Base-by-base conservation (phyloP, 768 basidiomycete genomes). In the Phanerodontia chrysosporium region DNA sequence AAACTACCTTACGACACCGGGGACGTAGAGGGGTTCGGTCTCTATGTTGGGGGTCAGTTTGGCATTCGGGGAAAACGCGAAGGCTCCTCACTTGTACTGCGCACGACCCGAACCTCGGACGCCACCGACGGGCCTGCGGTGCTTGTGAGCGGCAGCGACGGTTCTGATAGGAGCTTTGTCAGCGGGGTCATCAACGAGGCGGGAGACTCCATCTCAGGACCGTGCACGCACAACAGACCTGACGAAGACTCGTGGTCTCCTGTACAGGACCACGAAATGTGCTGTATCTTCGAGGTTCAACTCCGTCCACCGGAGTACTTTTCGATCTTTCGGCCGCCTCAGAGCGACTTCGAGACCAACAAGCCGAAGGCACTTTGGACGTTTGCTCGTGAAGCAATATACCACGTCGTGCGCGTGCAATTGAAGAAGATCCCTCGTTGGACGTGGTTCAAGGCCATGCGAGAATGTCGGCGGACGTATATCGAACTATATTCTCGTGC, bases 331-430 rank as follows among this genome's bases (percentile, higher is more conserved):
- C 49, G 59, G 21, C 54, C 55, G 6, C 46, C 45, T 8, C 22
- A 39, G 22, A 24, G 36, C 24, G 28, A 28, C 4, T 51, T 51
- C 28, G 35, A 35, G 18, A 21, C 9, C 5, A 61, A 45, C 45
- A 35, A 51, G 36, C 3, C 16, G 8, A 25, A 44, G 1, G 54
- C 49, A 5, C 57, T 58, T 6, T 62, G 61, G 61, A 32, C 21
- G 10, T 48, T 62, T 32, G 61, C 52, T 16, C 21, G 45, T 52
- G 55, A 54, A 27, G 27, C 45, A 13, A 35, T 51, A 1, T 6
- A 58, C 7, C 48, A 49, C 14, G 30, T 16, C 21, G 49, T 51
- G 5, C 57, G 57, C 21, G 52, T 35, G 21, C 27, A 36, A 6
- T n/a, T 30, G 18, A 32, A 49, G 16, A n/a, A 27, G 25, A 28